Evolutionary conservation across 768 basidiomycete species (phyloP), one percentile per base, ranked within the genome.

Genomic region (Hygrophorus russula): DNA sequence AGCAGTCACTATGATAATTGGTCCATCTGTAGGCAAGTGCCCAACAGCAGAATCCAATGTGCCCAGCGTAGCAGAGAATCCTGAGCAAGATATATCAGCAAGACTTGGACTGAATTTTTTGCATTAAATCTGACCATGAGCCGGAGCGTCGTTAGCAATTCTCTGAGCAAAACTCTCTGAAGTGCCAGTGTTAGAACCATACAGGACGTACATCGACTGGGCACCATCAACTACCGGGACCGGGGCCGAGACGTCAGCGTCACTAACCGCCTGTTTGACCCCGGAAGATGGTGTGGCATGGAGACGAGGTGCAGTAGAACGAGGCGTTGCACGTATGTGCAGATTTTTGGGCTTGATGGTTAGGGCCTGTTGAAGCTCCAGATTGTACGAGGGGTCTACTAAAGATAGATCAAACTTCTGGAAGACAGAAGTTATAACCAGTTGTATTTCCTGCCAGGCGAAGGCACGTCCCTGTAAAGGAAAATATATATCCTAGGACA

Each of bases 161-260:
- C 69, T 52, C 52, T 69, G 65, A 11, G 71, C 70, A 44, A 74
- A 71, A 24, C 62, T 60, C 53, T 74, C 68, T 18, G 64, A 71
- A 0, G 69, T 68, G 8, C 71, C 72, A 6, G 69, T 64, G 55
- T 74, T 74, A 24, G 67, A 68, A 1, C 70, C 67, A 50, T 67
- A 70, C 18, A 66, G 51, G n/a, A 69, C 54, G 41, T 66, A 64
- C 42, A 70, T 28, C 31, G 60, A 61, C 31, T 57, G 45, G 39
- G 41, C 24, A 19, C 24, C 17, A 18, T 47, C 35, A 18, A 36
- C 15, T 12, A 27, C 2, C 14, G 13, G 20, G 13, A 17, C 20
- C 35, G 15, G 14, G 10, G 15, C 5, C 12, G 27, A 11, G 7
- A 2, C 27, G n/a, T 31, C 11, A 32, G 28, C 13, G 27, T 15